Evolutionary conservation across 352 stramenopile species (phyloP).

Genomic region (Pythium grandisporangium): DNA sequence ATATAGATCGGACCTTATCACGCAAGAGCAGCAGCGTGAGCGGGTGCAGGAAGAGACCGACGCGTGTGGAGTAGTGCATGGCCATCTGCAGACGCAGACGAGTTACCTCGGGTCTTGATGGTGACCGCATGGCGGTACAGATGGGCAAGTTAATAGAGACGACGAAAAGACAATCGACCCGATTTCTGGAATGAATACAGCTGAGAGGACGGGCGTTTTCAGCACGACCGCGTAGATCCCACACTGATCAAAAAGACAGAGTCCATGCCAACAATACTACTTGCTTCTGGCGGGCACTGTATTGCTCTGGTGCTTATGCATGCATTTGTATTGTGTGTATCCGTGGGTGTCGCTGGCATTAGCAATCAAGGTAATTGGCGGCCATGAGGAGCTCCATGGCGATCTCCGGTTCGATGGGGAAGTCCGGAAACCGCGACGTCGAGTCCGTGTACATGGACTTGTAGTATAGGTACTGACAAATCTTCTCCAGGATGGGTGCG

Average conservation of each 20-base stretch:
- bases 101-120: slow-evolving; percentile 23
- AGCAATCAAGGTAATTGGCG: slow-evolving; percentile 96
- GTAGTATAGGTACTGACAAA: slow-evolving; percentile 99
- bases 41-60: slow-evolving; percentile 43
- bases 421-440: slow-evolving; percentile 93
- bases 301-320: too few species aligned
- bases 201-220: not conserved
- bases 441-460: slow-evolving; percentile 95
- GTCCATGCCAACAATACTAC: too few species aligned
- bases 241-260: not conserved
- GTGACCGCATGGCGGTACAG: slow-evolving; percentile 16
- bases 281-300: too few species aligned
- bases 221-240: not conserved
- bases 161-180: slow-evolving; percentile 8
- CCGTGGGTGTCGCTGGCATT: slow-evolving; percentile 3
- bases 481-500: slow-evolving; percentile 94
- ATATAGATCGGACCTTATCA: slow-evolving; percentile 34
- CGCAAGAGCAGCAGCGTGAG: slow-evolving; percentile 43
- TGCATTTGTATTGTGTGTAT: not conserved
- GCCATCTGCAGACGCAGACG: slow-evolving; percentile 43
- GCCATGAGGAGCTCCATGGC: slow-evolving; percentile 97
- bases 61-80: slow-evolving; percentile 48
- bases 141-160: not conserved
- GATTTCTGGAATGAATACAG: slow-evolving; percentile 3
- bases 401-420: slow-evolving; percentile 97